Evolutionary conservation across 352 stramenopile species (phyloP).

Genomic region (Stramenopiles sp.): DNA sequence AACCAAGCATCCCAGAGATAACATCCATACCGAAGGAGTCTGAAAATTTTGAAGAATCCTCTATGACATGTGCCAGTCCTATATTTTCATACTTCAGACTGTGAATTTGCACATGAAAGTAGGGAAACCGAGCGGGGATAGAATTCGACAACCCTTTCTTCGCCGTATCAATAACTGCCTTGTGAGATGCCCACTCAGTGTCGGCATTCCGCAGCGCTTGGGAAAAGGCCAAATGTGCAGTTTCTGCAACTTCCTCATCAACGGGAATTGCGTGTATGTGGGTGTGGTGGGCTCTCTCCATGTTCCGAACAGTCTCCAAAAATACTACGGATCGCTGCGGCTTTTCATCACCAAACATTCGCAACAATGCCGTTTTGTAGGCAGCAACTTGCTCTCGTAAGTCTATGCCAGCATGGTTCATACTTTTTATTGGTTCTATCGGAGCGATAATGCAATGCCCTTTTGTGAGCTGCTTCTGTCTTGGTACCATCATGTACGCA

Average conservation of each 20-base stretch:
- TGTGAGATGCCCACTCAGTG: not conserved
- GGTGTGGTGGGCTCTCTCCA: not conserved
- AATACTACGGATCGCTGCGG: not conserved
- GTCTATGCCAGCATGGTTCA: not conserved
- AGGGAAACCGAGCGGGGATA: not conserved
- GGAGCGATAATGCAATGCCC: not conserved
- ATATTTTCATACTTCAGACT: not conserved
- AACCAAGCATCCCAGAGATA: not conserved
- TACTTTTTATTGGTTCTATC: not conserved
- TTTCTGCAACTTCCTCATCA: not conserved
- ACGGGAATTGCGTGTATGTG: not conserved
- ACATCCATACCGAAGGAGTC: not conserved
- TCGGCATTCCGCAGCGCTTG: not conserved
- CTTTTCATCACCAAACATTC: conserved; percentile 1
- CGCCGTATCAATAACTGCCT: not conserved
- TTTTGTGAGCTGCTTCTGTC: not conserved
- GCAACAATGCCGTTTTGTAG: not conserved
- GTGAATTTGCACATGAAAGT: not conserved
- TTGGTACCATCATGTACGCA: not conserved
- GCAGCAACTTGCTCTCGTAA: not conserved
- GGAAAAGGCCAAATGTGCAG: not conserved
- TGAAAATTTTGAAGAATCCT: not conserved
- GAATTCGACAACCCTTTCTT: not conserved
- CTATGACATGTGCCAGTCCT: not conserved
- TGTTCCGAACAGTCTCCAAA: not conserved